phyloP scores from a whole-genome alignment of 345 rosid species.

The Acer saccharum region DNA sequence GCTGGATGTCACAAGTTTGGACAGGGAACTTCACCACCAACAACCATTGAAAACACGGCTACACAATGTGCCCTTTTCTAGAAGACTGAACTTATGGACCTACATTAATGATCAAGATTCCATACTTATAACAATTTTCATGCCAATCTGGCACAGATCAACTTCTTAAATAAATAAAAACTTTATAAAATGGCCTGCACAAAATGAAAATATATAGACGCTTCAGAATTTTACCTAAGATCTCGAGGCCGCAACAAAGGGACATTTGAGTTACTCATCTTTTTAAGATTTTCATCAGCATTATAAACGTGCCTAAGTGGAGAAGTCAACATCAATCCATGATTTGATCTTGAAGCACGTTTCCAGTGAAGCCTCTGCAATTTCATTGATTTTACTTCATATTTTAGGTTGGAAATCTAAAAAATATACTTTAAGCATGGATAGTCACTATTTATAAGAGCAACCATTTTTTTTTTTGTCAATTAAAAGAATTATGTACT shows the following conservation, averaged over 20 bases:
- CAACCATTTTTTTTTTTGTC: not conserved
- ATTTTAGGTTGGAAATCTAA: not conserved
- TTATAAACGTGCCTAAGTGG: conserved; percentile 65
- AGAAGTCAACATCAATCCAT: conserved; percentile 86
- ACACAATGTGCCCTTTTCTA: not conserved
- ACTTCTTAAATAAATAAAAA: not conserved
- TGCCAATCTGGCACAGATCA: not conserved
- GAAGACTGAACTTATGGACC: conserved; percentile 1
- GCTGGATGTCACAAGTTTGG: not conserved
- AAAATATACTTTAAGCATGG: conserved; percentile 4
- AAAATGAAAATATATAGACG: not conserved
- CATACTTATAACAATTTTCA: not conserved
- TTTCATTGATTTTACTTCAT: conserved; percentile 11
- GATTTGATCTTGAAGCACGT: conserved; percentile 76
- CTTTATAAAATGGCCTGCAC: not conserved
- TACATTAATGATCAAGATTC: not conserved
- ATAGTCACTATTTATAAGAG: not conserved
- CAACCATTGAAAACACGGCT: not conserved
- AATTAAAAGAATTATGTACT: not conserved
- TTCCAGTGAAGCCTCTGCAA: conserved; percentile 95
- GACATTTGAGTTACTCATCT: conserved; percentile 36
- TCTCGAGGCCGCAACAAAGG: conserved; percentile 74
- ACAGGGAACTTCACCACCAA: not conserved
- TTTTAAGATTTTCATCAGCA: conserved; percentile 40
- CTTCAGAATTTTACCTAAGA: conserved; percentile 56